These are phyloP conservation scores for Lasiosphaeris hirsuta DNA, from an alignment of 495 filamentous ascomycete species.

Conservation along the genomic window DNA sequence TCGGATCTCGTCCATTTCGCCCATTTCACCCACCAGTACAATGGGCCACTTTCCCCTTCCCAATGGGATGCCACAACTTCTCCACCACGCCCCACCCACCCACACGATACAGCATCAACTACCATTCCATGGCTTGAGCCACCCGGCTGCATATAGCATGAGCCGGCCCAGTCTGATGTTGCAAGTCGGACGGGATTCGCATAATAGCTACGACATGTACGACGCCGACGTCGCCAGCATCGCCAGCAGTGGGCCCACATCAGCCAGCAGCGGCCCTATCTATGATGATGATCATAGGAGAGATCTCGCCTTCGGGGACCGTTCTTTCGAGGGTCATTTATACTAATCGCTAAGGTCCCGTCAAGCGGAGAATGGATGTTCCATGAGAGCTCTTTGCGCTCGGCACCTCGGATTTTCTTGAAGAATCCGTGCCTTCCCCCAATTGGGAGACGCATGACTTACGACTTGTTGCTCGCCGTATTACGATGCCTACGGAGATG, in stretches of 20 bases:
- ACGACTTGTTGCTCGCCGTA: slow-evolving; percentile 34
- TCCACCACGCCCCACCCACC: slow-evolving; percentile 11
- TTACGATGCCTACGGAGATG: background rate
- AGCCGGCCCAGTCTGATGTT: slow-evolving; percentile 19
- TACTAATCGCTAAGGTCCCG: too few species aligned
- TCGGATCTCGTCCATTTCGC: slow-evolving; percentile 11
- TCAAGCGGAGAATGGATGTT: background rate
- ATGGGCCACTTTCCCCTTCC: slow-evolving; percentile 18
- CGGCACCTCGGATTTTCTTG: too few species aligned
- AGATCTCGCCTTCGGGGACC: slow-evolving; percentile 39
- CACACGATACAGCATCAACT: slow-evolving; percentile 11
- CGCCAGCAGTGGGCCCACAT: slow-evolving; percentile 28
- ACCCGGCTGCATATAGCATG: slow-evolving; percentile 30
- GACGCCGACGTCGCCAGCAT: slow-evolving; percentile 45
- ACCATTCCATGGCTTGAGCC: slow-evolving; percentile 21
- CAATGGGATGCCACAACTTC: slow-evolving; percentile 21
- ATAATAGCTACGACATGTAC: slow-evolving; percentile 41
- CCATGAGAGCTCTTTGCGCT: background rate
- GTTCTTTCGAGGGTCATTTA: slow-evolving; percentile 1
- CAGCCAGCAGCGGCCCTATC: slow-evolving; percentile 34
- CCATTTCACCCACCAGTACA: slow-evolving; percentile 3
- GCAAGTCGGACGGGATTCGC: slow-evolving; percentile 20
- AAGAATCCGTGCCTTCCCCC: too few species aligned
- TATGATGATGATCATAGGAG: slow-evolving; percentile 44
- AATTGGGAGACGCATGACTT: too few species aligned